Evolutionary conservation across 1,284 basidiomycete genomes (phyloP).

Genomic region (Ceratobasidium sp.): DNA sequence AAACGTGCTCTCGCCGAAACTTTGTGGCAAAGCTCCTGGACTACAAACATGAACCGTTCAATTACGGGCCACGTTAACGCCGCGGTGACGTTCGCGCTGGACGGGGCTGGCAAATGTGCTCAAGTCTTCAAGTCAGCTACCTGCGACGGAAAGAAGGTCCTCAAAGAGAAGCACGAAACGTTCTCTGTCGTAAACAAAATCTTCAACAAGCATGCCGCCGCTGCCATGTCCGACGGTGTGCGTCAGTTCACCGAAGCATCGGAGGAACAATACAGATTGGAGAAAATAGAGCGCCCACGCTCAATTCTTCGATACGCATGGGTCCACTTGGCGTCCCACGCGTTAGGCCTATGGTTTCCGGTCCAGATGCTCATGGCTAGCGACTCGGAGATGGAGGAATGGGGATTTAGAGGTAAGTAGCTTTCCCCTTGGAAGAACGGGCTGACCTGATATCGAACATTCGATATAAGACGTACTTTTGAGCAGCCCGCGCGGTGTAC

Average conservation of each 20-base stretch:
- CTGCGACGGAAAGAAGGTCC: not conserved
- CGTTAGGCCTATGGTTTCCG: not conserved
- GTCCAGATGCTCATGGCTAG: not conserved
- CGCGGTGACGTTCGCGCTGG: not conserved
- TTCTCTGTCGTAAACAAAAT: not conserved
- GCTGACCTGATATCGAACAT: not conserved
- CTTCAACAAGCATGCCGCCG: not conserved
- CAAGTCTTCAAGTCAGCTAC: not conserved
- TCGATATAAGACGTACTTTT: not conserved
- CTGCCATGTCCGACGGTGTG: not conserved
- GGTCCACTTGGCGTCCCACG: not conserved
- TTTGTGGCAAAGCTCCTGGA: not conserved
- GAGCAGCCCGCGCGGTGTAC: not conserved
- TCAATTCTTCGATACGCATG: not conserved
- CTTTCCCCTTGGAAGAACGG: too few relatives aligned
- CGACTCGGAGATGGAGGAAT: conserved; percentile 9
- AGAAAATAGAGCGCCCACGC: conserved; percentile 12
- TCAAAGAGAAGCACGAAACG: not conserved
- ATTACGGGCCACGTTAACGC: not conserved
- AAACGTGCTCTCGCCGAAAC: not conserved
- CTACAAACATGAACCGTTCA: not conserved
- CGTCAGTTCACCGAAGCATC: not conserved
- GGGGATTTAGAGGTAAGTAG: conserved; percentile 20
- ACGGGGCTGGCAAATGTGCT: not conserved
- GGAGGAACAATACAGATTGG: conserved; percentile 16